Base-by-base conservation (phyloP, 1,284 basidiomycete species). In the Fomitiporia mediterranea region DNA sequence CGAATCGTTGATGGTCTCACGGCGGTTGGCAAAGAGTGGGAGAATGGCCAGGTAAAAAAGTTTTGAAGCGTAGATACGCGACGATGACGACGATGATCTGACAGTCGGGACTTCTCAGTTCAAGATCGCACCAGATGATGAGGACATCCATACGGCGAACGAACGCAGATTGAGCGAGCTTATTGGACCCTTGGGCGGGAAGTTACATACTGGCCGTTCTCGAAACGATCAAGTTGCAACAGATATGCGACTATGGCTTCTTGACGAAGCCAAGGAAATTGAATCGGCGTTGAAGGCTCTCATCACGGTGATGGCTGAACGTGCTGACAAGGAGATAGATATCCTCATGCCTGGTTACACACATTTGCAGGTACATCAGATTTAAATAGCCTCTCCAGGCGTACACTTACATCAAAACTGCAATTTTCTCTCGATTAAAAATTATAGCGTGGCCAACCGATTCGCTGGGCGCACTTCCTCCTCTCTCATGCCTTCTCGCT, bases 61-160 rank as follows among this genome's bases (percentile, higher is more conserved):
- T 46, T 46, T n/a, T n/a, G 8, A 15, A 13, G 25, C 15, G 2
- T 9, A 46, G 23, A 28, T 28, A 15, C 44, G n/a, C n/a, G n/a
- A n/a, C n/a, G n/a, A n/a, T n/a, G n/a, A 3, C 25, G 13, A 19
- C 5, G 21, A n/a, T 28, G 25, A 27, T 37, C 30, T 39, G 17
- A 51, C n/a, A 28, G 21, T 28, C 25, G 37, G 40, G 27, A 44
- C 13, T 34, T 23, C 42, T 27, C 63, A 92, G 84, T 96, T 97
- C 67, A 67, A 74, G 60, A 73, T 84, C 42, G 75, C 85, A 59
- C 75, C 83, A 13, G 94, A 96, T 64, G 96, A 99, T 68, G 96
- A 99, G 68, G 96, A 99, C 68, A 98, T 99, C 60, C 96, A 99
- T 71, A 99, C 96, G n/a, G 97, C 97, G 57, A 99, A 99, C 68